Percentiles rank a stretch among this genome's conserved stretches.
These are phyloP conservation scores for Excoecaria cochinchinensis DNA, from an alignment of 345 rosid species.

Conservation along the genomic window DNA sequence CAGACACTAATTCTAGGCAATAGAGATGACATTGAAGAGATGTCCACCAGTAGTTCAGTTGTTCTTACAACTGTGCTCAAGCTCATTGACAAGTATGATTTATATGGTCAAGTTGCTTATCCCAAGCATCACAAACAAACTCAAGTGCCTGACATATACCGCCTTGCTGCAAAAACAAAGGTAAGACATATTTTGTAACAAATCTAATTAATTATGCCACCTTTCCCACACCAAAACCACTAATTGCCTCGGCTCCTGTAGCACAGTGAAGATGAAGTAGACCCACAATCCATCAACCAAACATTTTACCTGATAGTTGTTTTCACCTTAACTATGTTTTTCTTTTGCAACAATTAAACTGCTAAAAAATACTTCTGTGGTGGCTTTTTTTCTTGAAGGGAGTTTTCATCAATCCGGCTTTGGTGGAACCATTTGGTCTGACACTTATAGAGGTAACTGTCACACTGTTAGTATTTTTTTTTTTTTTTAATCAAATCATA, in stretches of 20 bases:
- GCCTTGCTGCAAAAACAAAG: conserved; percentile 73
- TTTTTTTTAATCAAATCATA: background rate
- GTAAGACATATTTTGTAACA: conserved; percentile 22
- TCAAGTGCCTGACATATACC: conserved; percentile 67
- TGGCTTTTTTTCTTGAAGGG: conserved; percentile 49
- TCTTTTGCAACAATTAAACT: conserved; percentile 21
- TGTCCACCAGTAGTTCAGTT: conserved; percentile 51
- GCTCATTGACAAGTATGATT: conserved; percentile 63
- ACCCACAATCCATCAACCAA: background rate
- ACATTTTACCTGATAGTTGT: background rate
- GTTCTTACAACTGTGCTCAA: conserved; percentile 61
- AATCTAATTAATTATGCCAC: background rate
- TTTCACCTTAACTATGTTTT: conserved; percentile 7
- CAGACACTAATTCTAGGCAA: conserved; percentile 66
- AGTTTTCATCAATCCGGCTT: conserved; percentile 70
- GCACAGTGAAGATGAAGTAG: background rate
- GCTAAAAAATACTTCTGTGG: conserved; percentile 27
- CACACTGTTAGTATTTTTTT: background rate
- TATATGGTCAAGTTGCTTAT: conserved; percentile 69
- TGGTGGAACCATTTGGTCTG: conserved; percentile 75
- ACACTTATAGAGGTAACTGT: conserved; percentile 58
- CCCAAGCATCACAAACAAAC: conserved; percentile 78
- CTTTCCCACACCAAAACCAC: background rate
- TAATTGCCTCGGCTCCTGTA: background rate
- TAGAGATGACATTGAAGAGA: conserved; percentile 68